Base-by-base conservation (phyloP, 1,139 yeast genomes). In the Pichia sp. region DNA sequence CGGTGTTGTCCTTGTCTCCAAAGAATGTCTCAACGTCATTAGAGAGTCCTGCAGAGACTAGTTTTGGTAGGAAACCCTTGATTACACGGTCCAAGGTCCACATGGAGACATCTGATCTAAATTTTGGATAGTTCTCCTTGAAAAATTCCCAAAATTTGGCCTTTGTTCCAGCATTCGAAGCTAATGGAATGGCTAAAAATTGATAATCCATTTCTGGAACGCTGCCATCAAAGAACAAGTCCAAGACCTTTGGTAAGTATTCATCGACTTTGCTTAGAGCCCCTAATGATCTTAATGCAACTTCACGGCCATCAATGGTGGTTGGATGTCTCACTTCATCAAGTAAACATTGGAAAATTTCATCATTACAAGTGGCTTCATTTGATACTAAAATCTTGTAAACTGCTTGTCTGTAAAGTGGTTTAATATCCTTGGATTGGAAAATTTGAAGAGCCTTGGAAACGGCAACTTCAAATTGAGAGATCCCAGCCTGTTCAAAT, bases 161-260 rank as follows among this genome's bases (percentile, higher is more conserved):
- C 39, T 78, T 72, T 1, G 77, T 66, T 4, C 51, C 53, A 9
- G 69, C 55, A 53, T 80, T 82, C 13, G 61, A 52, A 8, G 79
- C 67, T 32, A 81, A 60, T 15, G 77, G 63, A 13, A 59, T 59
- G 2, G 76, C 70, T 41, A 79, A 59, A 51, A 71, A 77, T 51
- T 77, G 82, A 19, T 74, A 66, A 53, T 83, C 86, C 84, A 83
- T 84, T 30, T 71, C 70, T n/a, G 84, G 82, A 23, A 80, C 60
- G 11, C 64, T 56, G 4, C 65, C 61, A 19, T 62, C 53, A 28
- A 67, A 52, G 30, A 76, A 56, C 44, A 64, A 52, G 1, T 51
- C 53, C 24, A 76, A 51, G 34, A 75, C 59, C 38, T 54, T 53
- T 12, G 59, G 53, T 28, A 72, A 58, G 26, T 64, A 58, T 11